Evolutionary conservation across 1,139 yeast species (phyloP).

Genomic region (Geotrichum candidum): DNA sequence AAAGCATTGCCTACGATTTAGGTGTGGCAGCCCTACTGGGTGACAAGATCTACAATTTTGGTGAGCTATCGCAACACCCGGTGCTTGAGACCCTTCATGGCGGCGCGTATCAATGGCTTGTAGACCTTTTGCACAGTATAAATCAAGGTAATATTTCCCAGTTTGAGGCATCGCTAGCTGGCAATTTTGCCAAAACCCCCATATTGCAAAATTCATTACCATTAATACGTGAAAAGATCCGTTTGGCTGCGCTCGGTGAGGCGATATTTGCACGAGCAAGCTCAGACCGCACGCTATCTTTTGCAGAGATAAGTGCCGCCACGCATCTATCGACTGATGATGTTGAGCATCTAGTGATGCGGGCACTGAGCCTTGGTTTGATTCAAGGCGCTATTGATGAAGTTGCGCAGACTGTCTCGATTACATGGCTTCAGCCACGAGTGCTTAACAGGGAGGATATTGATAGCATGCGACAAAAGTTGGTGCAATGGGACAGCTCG

Average conservation of each 20-base stretch:
- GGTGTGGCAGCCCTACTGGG: constrained; percentile 86
- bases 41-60: constrained; percentile 89
- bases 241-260: constrained; percentile 87
- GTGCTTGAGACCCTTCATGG: constrained; percentile 54
- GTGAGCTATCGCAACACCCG: constrained; percentile 88
- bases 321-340: constrained; percentile 60
- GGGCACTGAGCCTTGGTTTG: constrained; percentile 77
- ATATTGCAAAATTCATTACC: constrained; percentile 54
- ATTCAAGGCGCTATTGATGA: constrained; percentile 86
- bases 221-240: constrained; percentile 82
- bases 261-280: constrained; percentile 74
- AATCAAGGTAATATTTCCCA: constrained; percentile 70
- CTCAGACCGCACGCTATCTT: constrained; percentile 65
- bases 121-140: constrained; percentile 59
- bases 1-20: constrained; percentile 69
- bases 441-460: constrained; percentile 80
- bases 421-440: constrained; percentile 95
- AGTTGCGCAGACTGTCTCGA: constrained; percentile 66
- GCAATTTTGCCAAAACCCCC: constrained; percentile 46
- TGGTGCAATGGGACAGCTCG: constrained; percentile 69
- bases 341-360: constrained; percentile 87
- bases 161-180: constrained; percentile 49
- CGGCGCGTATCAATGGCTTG: constrained; percentile 63
- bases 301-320: constrained; percentile 70
- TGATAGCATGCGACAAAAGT: constrained; percentile 63